Conservation (phyloP, 768 basidiomycete genomes). For the Serendipita vermifera region DNA sequence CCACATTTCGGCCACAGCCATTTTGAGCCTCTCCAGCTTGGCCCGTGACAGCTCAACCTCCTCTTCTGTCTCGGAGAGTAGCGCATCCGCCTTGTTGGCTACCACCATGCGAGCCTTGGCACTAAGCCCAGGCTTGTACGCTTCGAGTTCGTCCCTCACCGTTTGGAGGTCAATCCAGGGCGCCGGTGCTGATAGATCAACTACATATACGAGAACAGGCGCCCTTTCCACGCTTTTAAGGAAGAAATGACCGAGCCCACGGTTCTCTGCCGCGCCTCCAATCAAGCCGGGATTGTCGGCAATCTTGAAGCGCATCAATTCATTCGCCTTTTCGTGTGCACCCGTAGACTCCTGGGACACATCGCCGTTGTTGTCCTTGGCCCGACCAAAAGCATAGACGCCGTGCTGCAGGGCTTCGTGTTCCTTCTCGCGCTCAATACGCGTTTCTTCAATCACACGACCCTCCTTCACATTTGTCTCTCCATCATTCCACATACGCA, state of each 20-base stretch:
- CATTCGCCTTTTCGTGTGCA: slow-evolving; percentile 33
- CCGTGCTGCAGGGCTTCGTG: slow-evolving; percentile 13
- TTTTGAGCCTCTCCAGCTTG: slow-evolving; percentile 45
- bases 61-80: slow-evolving; percentile 34
- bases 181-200: slow-evolving; percentile 62
- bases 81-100: slow-evolving; percentile 89
- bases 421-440: slow-evolving; percentile 13
- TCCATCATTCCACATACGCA: slow-evolving; percentile 70
- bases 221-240: slow-evolving; percentile 87
- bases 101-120: slow-evolving; percentile 65
- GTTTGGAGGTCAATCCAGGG: slow-evolving; percentile 69
- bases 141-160: slow-evolving; percentile 71
- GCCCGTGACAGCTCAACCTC: slow-evolving; percentile 40
- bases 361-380: slow-evolving; percentile 17
- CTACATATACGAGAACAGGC: slow-evolving; percentile 78
- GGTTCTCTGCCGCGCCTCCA: slow-evolving; percentile 68
- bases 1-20: slow-evolving; percentile 42
- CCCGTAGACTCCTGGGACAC: too few relatives aligned
- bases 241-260: slow-evolving; percentile 90
- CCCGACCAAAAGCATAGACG: slow-evolving; percentile 7
- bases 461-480: slow-evolving; percentile 44
- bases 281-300: slow-evolving; percentile 96
- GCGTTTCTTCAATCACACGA: slow-evolving; percentile 19
- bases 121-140: slow-evolving; percentile 68
- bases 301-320: slow-evolving; percentile 82